Base-by-base conservation (phyloP, 805 yeast species). In the Lipomyces sp. region DNA sequence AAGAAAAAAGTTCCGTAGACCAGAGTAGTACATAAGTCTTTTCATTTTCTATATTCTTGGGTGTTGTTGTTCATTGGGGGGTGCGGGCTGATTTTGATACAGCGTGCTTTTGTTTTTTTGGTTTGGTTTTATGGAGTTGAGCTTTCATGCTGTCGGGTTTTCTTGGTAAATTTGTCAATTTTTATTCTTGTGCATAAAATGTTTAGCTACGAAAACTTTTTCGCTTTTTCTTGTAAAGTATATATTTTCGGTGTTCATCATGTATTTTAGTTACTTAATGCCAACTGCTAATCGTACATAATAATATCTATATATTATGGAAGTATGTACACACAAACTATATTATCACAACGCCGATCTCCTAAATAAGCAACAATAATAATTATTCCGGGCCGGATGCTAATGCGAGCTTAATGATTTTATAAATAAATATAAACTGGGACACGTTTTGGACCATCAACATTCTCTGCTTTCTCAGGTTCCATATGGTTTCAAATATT, bases 381-480 rank as follows among this genome's bases (percentile, higher is more conserved):
- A 24, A n/a, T 42, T 7, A 42, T 42, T 42, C 24, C 48, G 18
- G 48, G n/a, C 48, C 2, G 18, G 48, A n/a, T n/a, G 11, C 7
- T 18, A 61, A 18, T 4, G 64, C 64, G n/a, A 18, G 30, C 29
- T 33, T 53, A 11, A 67, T 11, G 29, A 68, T 51, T 24, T 73
- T 74, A 66, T 81, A 79, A 5, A 80, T 74, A 69, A 80, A 80
- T 30, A 72, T 73, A 62, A 74, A 76, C 67, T 80, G 83, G 48
- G 69, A 69, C 45, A 72, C 60, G n/a, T 76, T 78, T 71, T 80
- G 82, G 8, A 80, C 83, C 82, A 81, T 80, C 37, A 77, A 77
- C 53, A 78, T 75, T 45, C 83, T 71, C 70, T 81, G 83, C 54
- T 77, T 69, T 42, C 83, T 73, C 75, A 80, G 76, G 34, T 71